Conservation (phyloP, 441 rosid species). For the Croton setiger region DNA sequence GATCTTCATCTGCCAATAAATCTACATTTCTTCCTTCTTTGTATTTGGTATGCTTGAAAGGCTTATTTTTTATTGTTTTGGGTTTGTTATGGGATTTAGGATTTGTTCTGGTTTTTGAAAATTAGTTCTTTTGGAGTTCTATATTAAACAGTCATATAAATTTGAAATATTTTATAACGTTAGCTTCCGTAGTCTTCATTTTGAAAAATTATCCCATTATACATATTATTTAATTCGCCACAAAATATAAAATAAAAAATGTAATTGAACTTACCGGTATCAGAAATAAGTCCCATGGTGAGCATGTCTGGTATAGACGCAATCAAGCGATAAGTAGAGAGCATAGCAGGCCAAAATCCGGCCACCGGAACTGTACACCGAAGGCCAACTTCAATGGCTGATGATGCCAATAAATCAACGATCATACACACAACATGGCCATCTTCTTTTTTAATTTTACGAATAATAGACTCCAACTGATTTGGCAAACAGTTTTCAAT, state of each 20-base stretch:
- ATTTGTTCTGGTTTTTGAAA: too few relatives aligned
- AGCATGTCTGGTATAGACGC: slow-evolving; percentile 59
- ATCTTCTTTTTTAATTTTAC: slow-evolving; percentile 25
- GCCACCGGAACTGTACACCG: slow-evolving; percentile 50
- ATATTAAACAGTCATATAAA: too few relatives aligned
- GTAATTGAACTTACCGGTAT: slow-evolving; percentile 35
- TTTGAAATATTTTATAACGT: too few relatives aligned
- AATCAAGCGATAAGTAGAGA: slow-evolving; percentile 51
- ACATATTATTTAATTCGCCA: too few relatives aligned
- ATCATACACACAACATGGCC: slow-evolving; percentile 47
- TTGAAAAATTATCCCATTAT: too few relatives aligned
- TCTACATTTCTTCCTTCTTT: too few relatives aligned
- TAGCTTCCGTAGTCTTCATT: too few relatives aligned
- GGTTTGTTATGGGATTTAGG: too few relatives aligned
- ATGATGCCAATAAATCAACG: slow-evolving; percentile 64
- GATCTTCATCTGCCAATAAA: too few relatives aligned
- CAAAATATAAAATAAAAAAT: not conserved
- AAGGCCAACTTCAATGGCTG: slow-evolving; percentile 54
- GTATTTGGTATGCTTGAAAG: too few relatives aligned
- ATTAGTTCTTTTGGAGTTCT: too few relatives aligned
- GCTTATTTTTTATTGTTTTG: too few relatives aligned
- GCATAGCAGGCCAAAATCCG: slow-evolving; percentile 79
- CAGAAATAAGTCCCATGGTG: slow-evolving; percentile 43
- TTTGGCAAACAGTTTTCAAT: slow-evolving; percentile 57
- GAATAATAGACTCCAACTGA: slow-evolving; percentile 48